Evolutionary conservation across 768 basidiomycete genomes (phyloP).

Genomic region (Amanita jacksonii): DNA sequence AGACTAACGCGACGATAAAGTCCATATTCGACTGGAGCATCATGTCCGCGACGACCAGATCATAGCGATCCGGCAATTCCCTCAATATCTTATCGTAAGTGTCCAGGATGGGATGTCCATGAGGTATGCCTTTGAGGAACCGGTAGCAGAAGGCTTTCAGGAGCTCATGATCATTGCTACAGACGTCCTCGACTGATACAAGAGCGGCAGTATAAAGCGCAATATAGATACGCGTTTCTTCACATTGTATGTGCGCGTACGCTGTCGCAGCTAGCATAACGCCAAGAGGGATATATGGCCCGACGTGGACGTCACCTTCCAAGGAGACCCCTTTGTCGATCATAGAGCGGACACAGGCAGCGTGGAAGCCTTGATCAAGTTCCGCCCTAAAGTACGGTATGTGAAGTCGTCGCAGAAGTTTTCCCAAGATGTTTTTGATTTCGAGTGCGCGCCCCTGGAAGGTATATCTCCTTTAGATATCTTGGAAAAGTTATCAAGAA

Average conservation of each 20-base stretch:
- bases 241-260: conserved; percentile 21
- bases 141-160: conserved; percentile 25
- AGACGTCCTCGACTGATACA: conserved; percentile 28
- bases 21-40: conserved; percentile 28
- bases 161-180: conserved; percentile 15
- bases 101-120: conserved; percentile 23
- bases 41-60: conserved; percentile 21
- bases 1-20: conserved; percentile 20
- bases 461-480: too few relatives aligned
- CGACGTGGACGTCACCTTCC: conserved; percentile 13
- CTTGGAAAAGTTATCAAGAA: too few relatives aligned
- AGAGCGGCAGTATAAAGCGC: conserved; percentile 30
- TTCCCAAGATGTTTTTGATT: too few relatives aligned
- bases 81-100: conserved; percentile 23
- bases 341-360: conserved; percentile 17
- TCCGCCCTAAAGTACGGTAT: too few relatives aligned
- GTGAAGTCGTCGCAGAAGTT: too few relatives aligned
- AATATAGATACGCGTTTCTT: conserved; percentile 23
- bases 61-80: conserved; percentile 20
- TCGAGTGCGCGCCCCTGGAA: too few relatives aligned
- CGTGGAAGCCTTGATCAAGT: too few relatives aligned
- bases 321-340: conserved; percentile 17
- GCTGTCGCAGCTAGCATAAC: conserved; percentile 19
- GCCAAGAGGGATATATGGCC: conserved; percentile 23
- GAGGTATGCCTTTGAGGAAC: conserved; percentile 19